Conservation (phyloP, 441 rosid species). For the Rhodomyrtus psidioides region DNA sequence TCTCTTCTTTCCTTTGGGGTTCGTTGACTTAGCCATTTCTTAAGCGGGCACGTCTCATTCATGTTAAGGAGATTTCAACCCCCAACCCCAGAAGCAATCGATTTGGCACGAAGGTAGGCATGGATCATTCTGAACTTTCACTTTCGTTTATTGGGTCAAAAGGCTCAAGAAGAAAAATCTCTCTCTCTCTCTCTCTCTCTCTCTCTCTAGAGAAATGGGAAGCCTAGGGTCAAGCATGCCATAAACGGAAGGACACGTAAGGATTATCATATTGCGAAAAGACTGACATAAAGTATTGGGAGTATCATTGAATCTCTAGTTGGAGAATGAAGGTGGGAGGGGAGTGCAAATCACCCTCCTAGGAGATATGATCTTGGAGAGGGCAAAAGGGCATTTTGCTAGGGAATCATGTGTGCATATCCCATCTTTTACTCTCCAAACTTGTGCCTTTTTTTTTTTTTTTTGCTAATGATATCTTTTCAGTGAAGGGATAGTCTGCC, state of each 20-base stretch:
- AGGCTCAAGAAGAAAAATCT: neutral
- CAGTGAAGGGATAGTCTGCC: too few relatives aligned
- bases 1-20: neutral
- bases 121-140: conserved; percentile 6
- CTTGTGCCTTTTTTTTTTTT: neutral
- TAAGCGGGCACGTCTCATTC: neutral
- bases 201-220: neutral
- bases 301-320: conserved; percentile 8
- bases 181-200: neutral
- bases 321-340: conserved; percentile 11
- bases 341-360: neutral
- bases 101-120: conserved; percentile 28
- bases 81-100: neutral
- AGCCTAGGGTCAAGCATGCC: conserved; percentile 1
- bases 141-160: conserved; percentile 18
- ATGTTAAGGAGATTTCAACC: neutral
- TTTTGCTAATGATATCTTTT: neutral
- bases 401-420: conserved; percentile 29
- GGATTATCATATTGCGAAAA: conserved; percentile 1
- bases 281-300: neutral
- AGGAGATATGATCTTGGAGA: conserved; percentile 11
- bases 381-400: conserved; percentile 22
- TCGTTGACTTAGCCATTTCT: neutral
- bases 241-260: conserved; percentile 4
- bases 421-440: conserved; percentile 22